Evolutionary conservation across 1,284 basidiomycete genomes (phyloP), one percentile per base, ranked within the genome.

Genomic region (Golubevia sp.): DNA sequence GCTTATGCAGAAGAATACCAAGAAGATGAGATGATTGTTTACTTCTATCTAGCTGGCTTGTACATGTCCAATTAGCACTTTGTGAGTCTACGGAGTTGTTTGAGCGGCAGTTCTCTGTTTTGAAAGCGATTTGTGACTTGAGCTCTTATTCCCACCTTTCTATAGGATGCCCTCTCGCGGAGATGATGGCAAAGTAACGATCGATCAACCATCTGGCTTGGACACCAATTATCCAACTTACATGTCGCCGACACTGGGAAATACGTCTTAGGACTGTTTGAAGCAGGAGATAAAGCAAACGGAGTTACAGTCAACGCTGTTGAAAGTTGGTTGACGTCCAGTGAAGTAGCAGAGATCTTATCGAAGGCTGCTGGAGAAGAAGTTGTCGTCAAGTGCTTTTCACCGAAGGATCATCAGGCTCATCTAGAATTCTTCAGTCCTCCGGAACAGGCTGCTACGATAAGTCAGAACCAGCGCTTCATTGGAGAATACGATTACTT

Each of bases 381-480:
- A n/a, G n/a, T n/a, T n/a, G 52, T 68, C 25, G 66, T 51, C 53
- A 67, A 66, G 51, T n/a, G n/a, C n/a, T n/a, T n/a, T n/a, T n/a
- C n/a, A n/a, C n/a, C n/a, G n/a, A n/a, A n/a, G n/a, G n/a, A n/a
- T n/a, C n/a, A n/a, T n/a, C n/a, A n/a, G n/a, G n/a, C n/a, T n/a
- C n/a, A n/a, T n/a, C n/a, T n/a, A n/a, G n/a, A n/a, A n/a, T 55
- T 50, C 52, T 70, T 64, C 59, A 62, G 66, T 7, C 67, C 67
- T 7, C 57, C 56, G 27, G 48, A 61, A 23, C 55, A 63, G 20
- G 64, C 60, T 1, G 59, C 60, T 4, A 61, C 63, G 26, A 55
- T 67, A 18, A 66, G 58, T n/a, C 62, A 70, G 7, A 70, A 67
- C 61, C 64, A 67, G 67, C 61, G 58, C 52, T 60, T 70, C 55